Evolutionary conservation across 306 rosid genomes (phyloP).

Genomic region (Acacia acuminata): DNA sequence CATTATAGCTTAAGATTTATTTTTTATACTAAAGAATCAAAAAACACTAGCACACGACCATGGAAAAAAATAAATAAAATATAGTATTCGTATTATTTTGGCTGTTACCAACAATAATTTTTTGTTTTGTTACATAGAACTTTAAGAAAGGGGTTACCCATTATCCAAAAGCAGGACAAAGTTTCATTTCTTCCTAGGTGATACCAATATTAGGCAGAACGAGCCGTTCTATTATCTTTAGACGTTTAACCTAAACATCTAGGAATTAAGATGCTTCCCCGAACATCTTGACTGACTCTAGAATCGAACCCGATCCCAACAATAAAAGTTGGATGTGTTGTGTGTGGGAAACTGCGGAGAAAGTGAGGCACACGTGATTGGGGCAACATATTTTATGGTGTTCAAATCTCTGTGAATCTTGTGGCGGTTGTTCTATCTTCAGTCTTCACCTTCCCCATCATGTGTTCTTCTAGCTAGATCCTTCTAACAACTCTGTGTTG

Average conservation of each 20-base stretch:
- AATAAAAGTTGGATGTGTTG: not conserved
- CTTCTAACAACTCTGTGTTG: not conserved
- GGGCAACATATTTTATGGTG: constrained; percentile 36
- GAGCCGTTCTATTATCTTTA: too few relatives aligned
- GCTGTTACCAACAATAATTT: not conserved
- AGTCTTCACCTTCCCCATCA: not conserved
- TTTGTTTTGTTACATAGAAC: too few relatives aligned
- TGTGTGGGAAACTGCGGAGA: constrained; percentile 29
- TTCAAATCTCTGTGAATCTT: constrained; percentile 35
- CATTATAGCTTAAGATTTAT: constrained; percentile 1
- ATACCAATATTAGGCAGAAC: too few relatives aligned
- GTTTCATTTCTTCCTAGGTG: too few relatives aligned
- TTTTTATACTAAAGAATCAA: not conserved
- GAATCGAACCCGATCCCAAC: too few relatives aligned
- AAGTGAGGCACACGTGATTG: constrained; percentile 39
- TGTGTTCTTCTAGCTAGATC: constrained; percentile 13
- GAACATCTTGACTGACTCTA: too few relatives aligned
- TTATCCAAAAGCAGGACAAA: too few relatives aligned
- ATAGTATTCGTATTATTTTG: not conserved
- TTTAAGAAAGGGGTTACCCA: too few relatives aligned
- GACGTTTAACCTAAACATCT: too few relatives aligned
- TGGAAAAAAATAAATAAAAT: not conserved
- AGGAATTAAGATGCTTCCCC: too few relatives aligned
- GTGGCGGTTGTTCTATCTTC: constrained; percentile 23
- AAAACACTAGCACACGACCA: not conserved